Base-by-base conservation (phyloP, 345 rosid genomes). In the Mallotus nudiflorus region DNA sequence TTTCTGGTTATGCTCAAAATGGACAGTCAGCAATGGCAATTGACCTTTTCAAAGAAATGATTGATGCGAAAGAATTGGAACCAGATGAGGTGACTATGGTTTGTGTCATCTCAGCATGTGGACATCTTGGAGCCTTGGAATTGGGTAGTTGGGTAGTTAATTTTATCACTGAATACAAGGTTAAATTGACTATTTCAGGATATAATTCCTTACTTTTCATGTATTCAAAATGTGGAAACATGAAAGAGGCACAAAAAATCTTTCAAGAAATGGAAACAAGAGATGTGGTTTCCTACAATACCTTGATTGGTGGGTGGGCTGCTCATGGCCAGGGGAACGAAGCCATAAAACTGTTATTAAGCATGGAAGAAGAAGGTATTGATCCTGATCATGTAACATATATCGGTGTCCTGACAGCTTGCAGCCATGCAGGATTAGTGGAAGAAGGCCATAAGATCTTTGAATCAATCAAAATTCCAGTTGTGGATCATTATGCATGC, bases 1-100 rank as follows among this genome's bases (percentile, higher is more conserved):
- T 86, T 61, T 67, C 85, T 45, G 85, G 90, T 19, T 82, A 79
- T 72, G 78, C 85, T 51, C 86, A 84, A 60, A 84, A 80, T 42
- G 88, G 88, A 37, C 84, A 82, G n/a, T 83, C 86, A 15, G 71
- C 55, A 31, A 14, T 73, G 42, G 80, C 85, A 14, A 53, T 82
- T 45, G 60, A 74, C 40, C 78, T 84, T 45, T 76, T 86, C 55
- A 54, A 33, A 64, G 77, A 75, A 56, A 80, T 86, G 84, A 66
- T 72, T 39, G 46, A 28, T 16, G 37, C 55, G 52, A 62, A 66
- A 67, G 67, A 61, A 50, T 19, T 48, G 3, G 73, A 73, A 70
- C 90, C 82, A 29, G 85, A 86, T 52, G 80, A 77, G 63, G 72
- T 82, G 60, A 82, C 86, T 2, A 71, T 80, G 81, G 68, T 71